Evolutionary conservation across 768 basidiomycete species (phyloP), one percentile per base, ranked within the genome.

Genomic region (Rhodotorula taiwanensis): DNA sequence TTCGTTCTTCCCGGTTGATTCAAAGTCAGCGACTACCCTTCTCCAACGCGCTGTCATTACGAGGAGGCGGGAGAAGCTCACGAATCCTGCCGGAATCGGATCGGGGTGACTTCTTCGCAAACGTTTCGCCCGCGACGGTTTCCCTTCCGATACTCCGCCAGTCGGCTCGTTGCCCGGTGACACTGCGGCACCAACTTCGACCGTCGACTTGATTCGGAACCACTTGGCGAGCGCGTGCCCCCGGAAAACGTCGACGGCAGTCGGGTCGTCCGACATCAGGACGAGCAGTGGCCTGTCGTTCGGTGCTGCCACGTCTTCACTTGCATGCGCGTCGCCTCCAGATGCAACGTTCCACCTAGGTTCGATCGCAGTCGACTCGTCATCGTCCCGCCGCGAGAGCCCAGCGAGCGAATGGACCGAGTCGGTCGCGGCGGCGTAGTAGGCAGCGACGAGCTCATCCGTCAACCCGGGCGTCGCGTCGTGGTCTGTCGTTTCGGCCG

Each of bases 1-100:
- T 28, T 66, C 69, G 62, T 59, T 69, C 67, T 68, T 42, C 36
- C 11, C 2, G n/a, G n/a, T n/a, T n/a, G n/a, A n/a, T n/a, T n/a
- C n/a, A n/a, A n/a, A n/a, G n/a, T n/a, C n/a, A n/a, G n/a, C n/a
- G n/a, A n/a, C n/a, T n/a, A n/a, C n/a, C n/a, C n/a, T n/a, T n/a
- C n/a, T n/a, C n/a, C n/a, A n/a, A n/a, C n/a, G n/a, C n/a, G n/a
- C n/a, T n/a, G n/a, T n/a, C n/a, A n/a, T n/a, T n/a, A n/a, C n/a
- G n/a, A n/a, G n/a, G n/a, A n/a, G n/a, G n/a, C n/a, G n/a, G n/a
- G n/a, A n/a, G n/a, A n/a, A n/a, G n/a, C n/a, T n/a, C n/a, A n/a
- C n/a, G n/a, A n/a, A n/a, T n/a, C n/a, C n/a, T n/a, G n/a, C n/a
- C n/a, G n/a, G n/a, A n/a, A n/a, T n/a, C n/a, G n/a, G n/a, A n/a